Conservation (phyloP, 2,329 filamentous ascomycete species). For the Paraphoma sp. region DNA sequence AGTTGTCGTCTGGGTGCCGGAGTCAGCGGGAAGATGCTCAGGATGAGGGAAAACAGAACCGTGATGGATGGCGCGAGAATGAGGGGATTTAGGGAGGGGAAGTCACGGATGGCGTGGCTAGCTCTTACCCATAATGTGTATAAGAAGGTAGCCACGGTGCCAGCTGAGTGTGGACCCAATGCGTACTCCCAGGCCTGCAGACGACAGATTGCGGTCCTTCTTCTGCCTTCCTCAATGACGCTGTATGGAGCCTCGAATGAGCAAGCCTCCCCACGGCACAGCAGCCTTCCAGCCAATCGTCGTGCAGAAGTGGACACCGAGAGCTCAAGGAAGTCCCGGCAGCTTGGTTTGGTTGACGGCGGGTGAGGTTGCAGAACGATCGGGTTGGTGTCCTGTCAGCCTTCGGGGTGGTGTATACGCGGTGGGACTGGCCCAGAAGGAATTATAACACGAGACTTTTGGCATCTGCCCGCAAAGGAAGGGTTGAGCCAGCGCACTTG, state of each 20-base stretch:
- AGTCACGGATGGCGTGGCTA: slow-evolving; percentile 19
- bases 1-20: slow-evolving; percentile 30
- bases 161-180: slow-evolving; percentile 42
- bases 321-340: slow-evolving; percentile 30
- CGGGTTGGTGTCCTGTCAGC: slow-evolving; percentile 18
- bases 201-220: slow-evolving; percentile 36
- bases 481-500: slow-evolving; percentile 1
- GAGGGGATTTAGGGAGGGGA: slow-evolving; percentile 22
- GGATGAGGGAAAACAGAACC: slow-evolving; percentile 26
- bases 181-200: slow-evolving; percentile 33
- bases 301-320: slow-evolving; percentile 25
- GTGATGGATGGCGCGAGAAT: slow-evolving; percentile 32
- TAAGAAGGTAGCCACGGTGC: slow-evolving; percentile 32
- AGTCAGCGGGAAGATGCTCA: slow-evolving; percentile 25
- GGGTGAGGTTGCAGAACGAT: slow-evolving; percentile 31
- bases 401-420: slow-evolving; percentile 2
- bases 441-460: background rate
- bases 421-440: slow-evolving; percentile 3
- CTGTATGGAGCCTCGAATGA: slow-evolving; percentile 35
- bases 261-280: slow-evolving; percentile 36
- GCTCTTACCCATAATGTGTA: slow-evolving; percentile 40
- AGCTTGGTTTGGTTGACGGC: slow-evolving; percentile 25
- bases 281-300: slow-evolving; percentile 34
- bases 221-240: slow-evolving; percentile 43
- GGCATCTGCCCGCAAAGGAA: background rate